Evolutionary conservation across 805 yeast genomes (phyloP), one percentile per base, ranked within the genome.

Genomic region (Saccharomyces jurei): DNA sequence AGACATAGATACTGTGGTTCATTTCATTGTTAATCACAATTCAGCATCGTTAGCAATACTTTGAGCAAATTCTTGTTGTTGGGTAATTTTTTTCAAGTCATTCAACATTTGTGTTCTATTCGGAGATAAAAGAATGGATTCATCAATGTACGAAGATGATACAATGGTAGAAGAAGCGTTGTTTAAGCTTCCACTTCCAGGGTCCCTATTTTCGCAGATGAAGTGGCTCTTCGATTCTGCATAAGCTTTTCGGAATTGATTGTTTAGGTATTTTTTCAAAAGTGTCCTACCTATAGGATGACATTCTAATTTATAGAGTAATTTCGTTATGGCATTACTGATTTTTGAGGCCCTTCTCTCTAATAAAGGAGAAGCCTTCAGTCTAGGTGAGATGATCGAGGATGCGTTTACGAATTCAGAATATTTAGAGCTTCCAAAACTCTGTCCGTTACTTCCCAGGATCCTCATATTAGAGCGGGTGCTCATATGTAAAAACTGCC

Each of bases 281-380:
- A 66, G 27, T 4, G 60, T 30, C 14, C 50, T 53, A 14, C 69
- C 69, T 1, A 67, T 32, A 2, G 63, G 60, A 50, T 65, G 63
- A n/a, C 56, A 49, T 49, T 59, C 58, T 3, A 65, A 54, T 46
- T 48, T 52, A 22, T 54, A 48, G n/a, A 64, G 41, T n/a, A 66
- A 47, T 30, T 58, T 58, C 4, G 54, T 29, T 4, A 62, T 28
- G 11, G 55, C 28, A 27, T 50, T 51, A 52, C 57, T 63, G 17
- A 63, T 52, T 29, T 55, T 57, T 1, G 32, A 48, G 2, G 58
- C 56, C 49, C 53, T 50, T 4, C 50, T 53, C 17, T 59, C 57
- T 25, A 58, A 22, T 28, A 48, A 49, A 21, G 50, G 50, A 26
- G 52, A 53, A 11, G 41, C 49, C 30, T n/a, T 46, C 17, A 26